phyloP scores from a whole-genome alignment of 495 filamentous ascomycete species.

The Penicillium bovifimosum region DNA sequence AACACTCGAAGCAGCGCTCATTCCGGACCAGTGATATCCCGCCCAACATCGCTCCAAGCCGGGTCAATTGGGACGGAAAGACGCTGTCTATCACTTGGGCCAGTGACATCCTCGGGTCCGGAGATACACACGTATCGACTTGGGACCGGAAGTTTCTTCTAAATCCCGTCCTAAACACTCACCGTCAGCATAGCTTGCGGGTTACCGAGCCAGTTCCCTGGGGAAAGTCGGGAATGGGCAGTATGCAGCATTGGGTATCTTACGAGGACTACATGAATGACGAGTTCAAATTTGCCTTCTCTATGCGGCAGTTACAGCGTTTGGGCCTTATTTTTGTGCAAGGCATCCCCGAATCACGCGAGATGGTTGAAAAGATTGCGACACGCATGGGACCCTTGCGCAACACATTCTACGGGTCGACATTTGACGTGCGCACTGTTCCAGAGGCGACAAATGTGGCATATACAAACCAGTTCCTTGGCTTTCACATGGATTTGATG shows the following conservation, averaged over 20 bases:
- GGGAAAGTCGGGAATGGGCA: constrained; percentile 20
- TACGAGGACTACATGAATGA: constrained; percentile 65
- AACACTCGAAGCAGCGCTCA: constrained; percentile 73
- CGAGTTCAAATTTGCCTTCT: constrained; percentile 45
- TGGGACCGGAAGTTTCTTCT: constrained; percentile 33
- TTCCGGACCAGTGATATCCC: constrained; percentile 73
- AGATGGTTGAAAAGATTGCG: constrained; percentile 61
- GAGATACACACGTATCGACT: constrained; percentile 43
- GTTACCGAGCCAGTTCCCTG: constrained; percentile 27
- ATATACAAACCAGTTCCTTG: constrained; percentile 73
- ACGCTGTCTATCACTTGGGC: constrained; percentile 57
- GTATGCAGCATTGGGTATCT: constrained; percentile 44
- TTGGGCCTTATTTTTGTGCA: constrained; percentile 71
- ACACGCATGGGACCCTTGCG: constrained; percentile 66
- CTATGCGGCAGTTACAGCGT: constrained; percentile 47
- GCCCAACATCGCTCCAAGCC: constrained; percentile 35
- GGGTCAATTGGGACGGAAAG: constrained; percentile 29
- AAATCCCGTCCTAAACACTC: constrained; percentile 3
- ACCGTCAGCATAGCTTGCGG: background rate
- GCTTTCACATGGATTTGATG: constrained; percentile 87
- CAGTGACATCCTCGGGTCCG: constrained; percentile 49
- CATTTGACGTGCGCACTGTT: constrained; percentile 80
- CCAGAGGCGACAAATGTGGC: constrained; percentile 82
- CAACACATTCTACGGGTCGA: constrained; percentile 81
- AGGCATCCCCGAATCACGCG: constrained; percentile 58